Conservation (phyloP, 345 rosid genomes). For the Lumnitzera littorea region DNA sequence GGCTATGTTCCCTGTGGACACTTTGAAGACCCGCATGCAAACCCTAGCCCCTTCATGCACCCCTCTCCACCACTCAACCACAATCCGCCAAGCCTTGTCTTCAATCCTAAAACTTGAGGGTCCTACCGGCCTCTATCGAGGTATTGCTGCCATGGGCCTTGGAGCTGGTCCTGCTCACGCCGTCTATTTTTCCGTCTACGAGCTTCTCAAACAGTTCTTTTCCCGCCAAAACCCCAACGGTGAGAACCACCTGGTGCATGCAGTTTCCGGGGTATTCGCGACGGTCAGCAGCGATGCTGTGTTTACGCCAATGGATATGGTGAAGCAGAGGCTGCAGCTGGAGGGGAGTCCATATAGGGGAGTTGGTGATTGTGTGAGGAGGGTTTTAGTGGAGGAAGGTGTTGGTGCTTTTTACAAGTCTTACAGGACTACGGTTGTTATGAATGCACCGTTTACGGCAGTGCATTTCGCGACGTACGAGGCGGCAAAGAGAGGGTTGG, state of each 20-base stretch:
- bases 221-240: constrained; percentile 55
- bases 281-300: constrained; percentile 92
- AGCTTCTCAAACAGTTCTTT: constrained; percentile 56
- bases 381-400: constrained; percentile 74
- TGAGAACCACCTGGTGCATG: constrained; percentile 62
- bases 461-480: constrained; percentile 88
- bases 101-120: constrained; percentile 71
- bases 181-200: constrained; percentile 87
- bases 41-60: constrained; percentile 84
- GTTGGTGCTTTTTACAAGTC: constrained; percentile 84
- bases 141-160: constrained; percentile 96
- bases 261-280: constrained; percentile 81
- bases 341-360: constrained; percentile 50
- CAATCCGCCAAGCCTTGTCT: constrained; percentile 62
- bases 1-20: constrained; percentile 98
- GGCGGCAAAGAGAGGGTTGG: constrained; percentile 67
- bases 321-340: constrained; percentile 90
- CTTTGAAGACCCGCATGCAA: constrained; percentile 95
- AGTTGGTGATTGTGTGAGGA: constrained; percentile 72
- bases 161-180: constrained; percentile 99
- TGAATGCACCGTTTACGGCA: constrained; percentile 96
- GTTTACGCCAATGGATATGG: constrained; percentile 97
- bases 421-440: constrained; percentile 84
- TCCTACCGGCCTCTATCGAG: constrained; percentile 66
- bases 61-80: constrained; percentile 34